Evolutionary conservation across 257 asterid genomes (phyloP).

Genomic region (Nicotiana knightiana): DNA sequence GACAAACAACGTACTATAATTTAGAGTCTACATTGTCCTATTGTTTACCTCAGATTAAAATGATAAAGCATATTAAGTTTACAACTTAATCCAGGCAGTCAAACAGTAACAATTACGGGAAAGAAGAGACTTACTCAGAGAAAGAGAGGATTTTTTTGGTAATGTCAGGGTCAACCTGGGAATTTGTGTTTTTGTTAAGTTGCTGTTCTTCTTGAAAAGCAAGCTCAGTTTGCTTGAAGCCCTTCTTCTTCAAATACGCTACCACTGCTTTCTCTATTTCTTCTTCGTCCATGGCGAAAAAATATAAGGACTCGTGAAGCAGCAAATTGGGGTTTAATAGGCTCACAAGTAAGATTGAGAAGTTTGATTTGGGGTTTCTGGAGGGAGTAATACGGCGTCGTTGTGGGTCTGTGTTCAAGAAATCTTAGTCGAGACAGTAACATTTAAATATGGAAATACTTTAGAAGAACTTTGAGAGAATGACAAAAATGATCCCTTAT

Average conservation of each 20-base stretch:
- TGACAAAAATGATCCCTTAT: no score
- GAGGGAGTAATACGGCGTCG: background rate
- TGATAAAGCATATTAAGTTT: background rate
- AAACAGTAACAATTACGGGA: background rate
- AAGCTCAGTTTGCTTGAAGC: slow-evolving; percentile 76
- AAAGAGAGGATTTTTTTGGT: slow-evolving; percentile 64
- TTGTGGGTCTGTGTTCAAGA: no score
- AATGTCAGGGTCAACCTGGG: slow-evolving; percentile 60
- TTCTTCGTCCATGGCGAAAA: slow-evolving; percentile 58
- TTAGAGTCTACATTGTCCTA: no score
- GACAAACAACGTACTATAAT: no score
- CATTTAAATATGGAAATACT: no score
- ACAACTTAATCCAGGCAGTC: background rate
- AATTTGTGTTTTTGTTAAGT: slow-evolving; percentile 41
- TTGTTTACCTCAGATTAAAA: no score
- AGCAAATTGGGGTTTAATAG: background rate
- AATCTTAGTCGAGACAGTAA: no score
- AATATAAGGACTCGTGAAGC: background rate
- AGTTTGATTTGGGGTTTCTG: background rate
- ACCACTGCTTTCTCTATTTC: slow-evolving; percentile 75
- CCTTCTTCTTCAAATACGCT: slow-evolving; percentile 76
- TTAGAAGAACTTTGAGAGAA: no score
- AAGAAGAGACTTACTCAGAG: slow-evolving; percentile 42
- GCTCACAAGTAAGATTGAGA: no score
- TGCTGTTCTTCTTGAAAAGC: slow-evolving; percentile 81